These are phyloP conservation scores for Blepharisma stoltei DNA, from an alignment of 73 alveolate species.

Conservation along the genomic window DNA sequence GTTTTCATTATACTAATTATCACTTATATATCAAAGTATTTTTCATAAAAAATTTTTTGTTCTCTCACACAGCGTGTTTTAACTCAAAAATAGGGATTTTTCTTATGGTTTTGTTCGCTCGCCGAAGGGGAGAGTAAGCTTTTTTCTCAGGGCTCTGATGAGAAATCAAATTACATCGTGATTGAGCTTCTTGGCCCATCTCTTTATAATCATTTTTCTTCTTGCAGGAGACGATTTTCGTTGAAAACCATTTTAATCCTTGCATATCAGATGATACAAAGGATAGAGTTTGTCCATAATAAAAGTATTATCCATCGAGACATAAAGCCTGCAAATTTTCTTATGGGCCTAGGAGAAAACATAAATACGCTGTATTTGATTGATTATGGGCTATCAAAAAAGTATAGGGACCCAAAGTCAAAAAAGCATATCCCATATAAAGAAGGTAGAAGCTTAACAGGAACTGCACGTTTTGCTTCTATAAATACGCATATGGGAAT, in stretches of 20 bases:
- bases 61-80: no score
- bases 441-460: conserved; percentile 51
- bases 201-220: conserved; percentile 46
- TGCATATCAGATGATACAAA: conserved; percentile 53
- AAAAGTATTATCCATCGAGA: conserved; percentile 38
- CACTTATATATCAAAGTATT: no score
- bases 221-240: conserved; percentile 44
- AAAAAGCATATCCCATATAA: conserved; percentile 31
- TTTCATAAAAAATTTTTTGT: no score
- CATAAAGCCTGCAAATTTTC: conserved; percentile 52
- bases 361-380: conserved; percentile 62
- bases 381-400: conserved; percentile 91
- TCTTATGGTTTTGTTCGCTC: no score
- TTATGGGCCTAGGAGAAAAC: conserved; percentile 46
- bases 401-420: conserved; percentile 57
- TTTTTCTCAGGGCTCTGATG: no score
- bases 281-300: conserved; percentile 66
- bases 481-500: conserved; percentile 61
- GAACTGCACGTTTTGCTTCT: conserved; percentile 73
- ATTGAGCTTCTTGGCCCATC: conserved; percentile 63
- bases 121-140: no score
- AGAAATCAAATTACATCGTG: conserved; percentile 33
- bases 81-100: no score
- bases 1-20: no score
- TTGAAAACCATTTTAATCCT: conserved; percentile 62